Percentiles rank a stretch among this genome's conserved stretches.
Conservation (phyloP, 2,329 filamentous ascomycete species). For the Exophiala lecanii-corni region DNA sequence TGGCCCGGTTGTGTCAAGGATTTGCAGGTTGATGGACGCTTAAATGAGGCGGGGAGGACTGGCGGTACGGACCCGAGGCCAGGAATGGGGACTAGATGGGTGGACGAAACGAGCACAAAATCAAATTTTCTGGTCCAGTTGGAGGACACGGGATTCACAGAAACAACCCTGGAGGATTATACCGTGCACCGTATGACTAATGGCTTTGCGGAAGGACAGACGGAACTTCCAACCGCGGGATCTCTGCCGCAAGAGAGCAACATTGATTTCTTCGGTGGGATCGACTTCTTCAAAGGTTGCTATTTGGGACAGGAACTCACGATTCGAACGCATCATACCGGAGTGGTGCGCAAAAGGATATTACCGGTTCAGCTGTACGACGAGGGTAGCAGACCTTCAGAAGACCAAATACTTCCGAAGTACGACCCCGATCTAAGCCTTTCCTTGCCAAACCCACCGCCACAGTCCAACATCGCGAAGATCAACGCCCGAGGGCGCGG, state of each 20-base stretch:
- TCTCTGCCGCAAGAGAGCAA: constrained; percentile 85
- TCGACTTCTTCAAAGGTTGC: constrained; percentile 94
- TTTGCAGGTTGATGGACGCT: not conserved
- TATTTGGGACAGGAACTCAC: constrained; percentile 97
- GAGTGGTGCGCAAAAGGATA: constrained; percentile 86
- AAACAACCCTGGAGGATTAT: constrained; percentile 55
- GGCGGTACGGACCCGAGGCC: constrained; percentile 21
- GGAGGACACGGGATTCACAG: constrained; percentile 20
- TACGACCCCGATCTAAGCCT: constrained; percentile 29
- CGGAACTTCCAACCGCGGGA: constrained; percentile 66
- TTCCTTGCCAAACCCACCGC: constrained; percentile 29
- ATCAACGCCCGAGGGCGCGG: constrained; percentile 46
- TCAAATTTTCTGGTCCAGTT: constrained; percentile 7
- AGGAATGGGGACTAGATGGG: constrained; percentile 20
- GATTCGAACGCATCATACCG: constrained; percentile 89
- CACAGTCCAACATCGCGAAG: constrained; percentile 51
- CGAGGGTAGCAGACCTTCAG: constrained; percentile 37
- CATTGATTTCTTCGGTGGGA: constrained; percentile 75
- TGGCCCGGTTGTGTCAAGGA: constrained; percentile 15
- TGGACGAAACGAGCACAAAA: constrained; percentile 8
- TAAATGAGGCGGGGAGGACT: not conserved
- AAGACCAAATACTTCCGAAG: constrained; percentile 42
- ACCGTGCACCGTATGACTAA: constrained; percentile 69
- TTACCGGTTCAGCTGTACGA: constrained; percentile 73
- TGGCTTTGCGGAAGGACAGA: constrained; percentile 80